These are phyloP conservation scores for Auricularia cornea DNA, from an alignment of 768 basidiomycete genomes.

Conservation along the genomic window DNA sequence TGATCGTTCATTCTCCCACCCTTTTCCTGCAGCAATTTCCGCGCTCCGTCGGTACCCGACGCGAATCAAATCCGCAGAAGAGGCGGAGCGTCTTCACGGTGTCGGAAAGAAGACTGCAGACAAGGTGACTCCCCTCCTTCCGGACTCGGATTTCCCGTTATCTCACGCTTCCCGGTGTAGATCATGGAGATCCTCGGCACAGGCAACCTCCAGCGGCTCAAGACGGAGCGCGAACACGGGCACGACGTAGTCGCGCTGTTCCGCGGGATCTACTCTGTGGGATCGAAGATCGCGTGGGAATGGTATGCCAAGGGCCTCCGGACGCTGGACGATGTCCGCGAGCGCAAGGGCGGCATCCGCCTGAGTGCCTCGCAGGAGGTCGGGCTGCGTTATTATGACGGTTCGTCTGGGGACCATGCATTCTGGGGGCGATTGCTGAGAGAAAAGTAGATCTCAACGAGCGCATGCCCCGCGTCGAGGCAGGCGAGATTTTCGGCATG, in stretches of 20 bases:
- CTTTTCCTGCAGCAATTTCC: conserved; percentile 41
- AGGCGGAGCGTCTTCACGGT: conserved; percentile 52
- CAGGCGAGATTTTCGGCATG: conserved; percentile 57
- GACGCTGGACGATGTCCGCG: conserved; percentile 63
- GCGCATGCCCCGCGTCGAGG: conserved; percentile 81
- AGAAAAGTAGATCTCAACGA: conserved; percentile 57
- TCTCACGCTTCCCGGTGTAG: conserved; percentile 25
- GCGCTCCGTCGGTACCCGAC: conserved; percentile 46
- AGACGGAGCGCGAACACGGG: conserved; percentile 58
- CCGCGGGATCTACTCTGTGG: conserved; percentile 81
- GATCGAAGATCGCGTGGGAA: conserved; percentile 53
- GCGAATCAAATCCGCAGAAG: conserved; percentile 47
- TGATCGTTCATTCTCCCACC: not conserved
- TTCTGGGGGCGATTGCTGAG: not conserved
- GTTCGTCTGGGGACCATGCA: conserved; percentile 25
- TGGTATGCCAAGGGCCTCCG: conserved; percentile 75
- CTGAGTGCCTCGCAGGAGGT: conserved; percentile 47
- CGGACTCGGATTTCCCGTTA: not conserved
- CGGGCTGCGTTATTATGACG: conserved; percentile 43
- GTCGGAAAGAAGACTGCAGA: conserved; percentile 68
- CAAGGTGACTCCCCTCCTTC: conserved; percentile 40
- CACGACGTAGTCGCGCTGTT: conserved; percentile 50
- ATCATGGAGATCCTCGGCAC: conserved; percentile 77
- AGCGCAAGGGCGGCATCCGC: conserved; percentile 52
- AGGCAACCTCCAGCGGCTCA: conserved; percentile 59